phyloP scores from a whole-genome alignment of 805 yeast species.

The Candida hungchunana region DNA sequence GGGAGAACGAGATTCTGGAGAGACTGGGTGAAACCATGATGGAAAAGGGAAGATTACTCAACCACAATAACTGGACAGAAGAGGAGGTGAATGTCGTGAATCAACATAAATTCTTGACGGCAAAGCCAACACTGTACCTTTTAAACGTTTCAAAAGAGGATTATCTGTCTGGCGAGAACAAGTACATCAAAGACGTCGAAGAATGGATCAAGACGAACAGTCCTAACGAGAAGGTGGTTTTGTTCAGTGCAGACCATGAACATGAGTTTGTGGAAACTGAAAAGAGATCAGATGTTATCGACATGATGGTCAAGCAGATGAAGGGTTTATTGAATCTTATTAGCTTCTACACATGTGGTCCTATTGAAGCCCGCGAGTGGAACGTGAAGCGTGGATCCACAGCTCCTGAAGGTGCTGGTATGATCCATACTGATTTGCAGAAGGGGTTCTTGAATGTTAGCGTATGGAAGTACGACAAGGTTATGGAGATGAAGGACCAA shows the following conservation, averaged over 20 bases:
- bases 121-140: conserved; percentile 81
- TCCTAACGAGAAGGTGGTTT: conserved; percentile 64
- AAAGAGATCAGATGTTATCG: conserved; percentile 50
- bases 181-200: conserved; percentile 45
- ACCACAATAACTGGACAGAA: conserved; percentile 54
- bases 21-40: conserved; percentile 47
- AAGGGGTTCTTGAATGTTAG: conserved; percentile 78
- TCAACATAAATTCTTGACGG: conserved; percentile 70
- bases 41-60: conserved; percentile 61
- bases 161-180: conserved; percentile 49
- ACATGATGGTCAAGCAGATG: conserved; percentile 62
- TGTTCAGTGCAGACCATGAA: conserved; percentile 60
- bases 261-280: conserved; percentile 26
- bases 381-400: conserved; percentile 68
- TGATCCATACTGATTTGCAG: conserved; percentile 81
- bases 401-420: conserved; percentile 89
- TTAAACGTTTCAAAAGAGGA: conserved; percentile 73
- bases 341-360: conserved; percentile 86
- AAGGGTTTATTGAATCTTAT: conserved; percentile 65
- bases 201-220: conserved; percentile 66
- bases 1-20: conserved; percentile 34
- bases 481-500: conserved; percentile 26
- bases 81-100: conserved; percentile 67
- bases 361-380: conserved; percentile 86
- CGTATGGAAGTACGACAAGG: conserved; percentile 64